These are phyloP conservation scores for Coemansia sp. DNA, from an alignment of 192 early-diverging fungal species.

Conservation along the genomic window DNA sequence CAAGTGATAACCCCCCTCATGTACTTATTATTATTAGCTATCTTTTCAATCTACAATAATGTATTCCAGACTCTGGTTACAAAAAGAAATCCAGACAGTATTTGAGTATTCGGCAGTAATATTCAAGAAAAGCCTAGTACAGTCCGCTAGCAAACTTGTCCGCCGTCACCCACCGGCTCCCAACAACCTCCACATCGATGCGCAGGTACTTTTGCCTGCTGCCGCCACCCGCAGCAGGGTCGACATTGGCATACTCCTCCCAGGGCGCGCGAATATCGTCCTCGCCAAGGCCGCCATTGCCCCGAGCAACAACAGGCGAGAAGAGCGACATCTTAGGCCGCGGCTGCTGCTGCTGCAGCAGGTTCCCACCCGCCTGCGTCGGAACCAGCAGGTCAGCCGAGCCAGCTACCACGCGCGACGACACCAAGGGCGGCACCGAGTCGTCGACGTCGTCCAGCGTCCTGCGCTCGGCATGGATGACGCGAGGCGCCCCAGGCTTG, in stretches of 20 bases:
- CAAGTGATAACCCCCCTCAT: background rate
- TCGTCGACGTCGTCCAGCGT: constrained; percentile 28
- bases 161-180: constrained; percentile 53
- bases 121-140: constrained; percentile 7
- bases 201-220: constrained; percentile 60
- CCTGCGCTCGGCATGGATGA: constrained; percentile 9
- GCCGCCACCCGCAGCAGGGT: background rate
- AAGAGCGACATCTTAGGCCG: constrained; percentile 49
- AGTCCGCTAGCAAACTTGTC: constrained; percentile 51
- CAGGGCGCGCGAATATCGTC: constrained; percentile 37
- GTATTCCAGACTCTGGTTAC: no score
- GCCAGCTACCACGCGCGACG: constrained; percentile 3
- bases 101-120: no score
- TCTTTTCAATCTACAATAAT: no score
- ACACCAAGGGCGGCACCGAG: background rate
- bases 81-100: no score
- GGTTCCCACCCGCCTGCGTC: constrained; percentile 9
- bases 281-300: background rate
- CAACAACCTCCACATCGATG: constrained; percentile 73
- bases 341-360: background rate
- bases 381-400: constrained; percentile 10
- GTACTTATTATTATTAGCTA: background rate
- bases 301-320: constrained; percentile 34
- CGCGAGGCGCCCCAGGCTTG: constrained; percentile 13
- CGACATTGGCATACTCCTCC: constrained; percentile 40